Base-by-base conservation (phyloP, 2,329 filamentous ascomycete species). In the Ophiostoma ulmi region DNA sequence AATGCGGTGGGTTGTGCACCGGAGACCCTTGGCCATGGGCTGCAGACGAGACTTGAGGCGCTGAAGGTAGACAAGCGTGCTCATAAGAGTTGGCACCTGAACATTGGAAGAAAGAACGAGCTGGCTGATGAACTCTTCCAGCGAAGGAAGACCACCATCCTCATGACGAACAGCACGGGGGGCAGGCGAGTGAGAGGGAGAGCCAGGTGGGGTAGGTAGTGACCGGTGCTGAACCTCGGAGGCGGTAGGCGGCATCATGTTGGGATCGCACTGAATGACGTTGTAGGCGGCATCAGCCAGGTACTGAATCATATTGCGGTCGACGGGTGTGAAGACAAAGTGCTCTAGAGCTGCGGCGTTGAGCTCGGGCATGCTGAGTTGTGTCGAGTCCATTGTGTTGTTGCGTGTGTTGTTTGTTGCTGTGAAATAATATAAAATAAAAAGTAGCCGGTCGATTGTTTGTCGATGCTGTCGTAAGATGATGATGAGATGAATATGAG, bases 71-170 rank as follows among this genome's bases (percentile, higher is more conserved):
- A 98, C 93, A 58, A 99, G 87, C 8, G 94, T 94, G 48, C 93
- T 94, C 95, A 99, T 98, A 75, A 99, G 87, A 8, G 95, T 99
- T 14, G 95, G 92, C 69, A 97, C 94, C 84, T 98, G 94, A 39
- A 98, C 95, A 80, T 97, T 97, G 75, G 94, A 98, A 72, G 91
- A 91, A 77, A 92, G 88, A 73, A 98, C 94, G 39, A 99, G 86
- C 74, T 93, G 93, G 68, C 88, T 90, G 82, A 99, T 98, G 85
- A 98, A 99, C 72, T 89, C 87, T 80, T 97, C 92, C 48, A 98
- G 83, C 0, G 91, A 90, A 3, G 95, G 95, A 41, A 99, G 84
- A 70, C 81, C 78, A 72, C 80, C 82, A 75, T 87, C 84, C 70
- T 83, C 82, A 72, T 78, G 81, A 68, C 79, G 79, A 17, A 84